Conservation (phyloP, 345 rosid species). For the Populus tremula region DNA sequence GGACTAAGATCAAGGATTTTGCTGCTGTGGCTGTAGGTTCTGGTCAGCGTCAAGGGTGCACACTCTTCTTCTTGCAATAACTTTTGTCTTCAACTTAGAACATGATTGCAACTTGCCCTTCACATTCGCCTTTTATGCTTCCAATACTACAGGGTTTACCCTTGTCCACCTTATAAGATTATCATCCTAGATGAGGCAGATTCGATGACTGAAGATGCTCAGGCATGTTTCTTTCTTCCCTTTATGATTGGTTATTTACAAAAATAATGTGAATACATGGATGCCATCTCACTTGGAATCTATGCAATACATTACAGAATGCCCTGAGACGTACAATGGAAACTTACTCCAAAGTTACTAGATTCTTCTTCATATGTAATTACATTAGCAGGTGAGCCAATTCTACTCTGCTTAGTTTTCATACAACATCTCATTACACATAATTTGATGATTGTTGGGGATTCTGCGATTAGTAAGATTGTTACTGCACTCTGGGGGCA, state of each 20-base stretch:
- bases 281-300: background rate
- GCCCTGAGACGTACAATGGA: constrained; percentile 98
- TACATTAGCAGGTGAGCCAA: constrained; percentile 83
- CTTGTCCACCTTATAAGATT: constrained; percentile 88
- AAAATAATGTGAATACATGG: background rate
- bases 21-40: constrained; percentile 92
- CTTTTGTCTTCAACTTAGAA: background rate
- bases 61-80: background rate
- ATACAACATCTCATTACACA: background rate
- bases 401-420: constrained; percentile 12
- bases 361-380: constrained; percentile 91
- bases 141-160: constrained; percentile 59
- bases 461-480: background rate
- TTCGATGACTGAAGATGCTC: constrained; percentile 99
- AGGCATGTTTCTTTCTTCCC: constrained; percentile 45
- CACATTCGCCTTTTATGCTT: constrained; percentile 1
- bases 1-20: constrained; percentile 92
- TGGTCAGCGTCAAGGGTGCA: constrained; percentile 65
- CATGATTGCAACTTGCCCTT: background rate
- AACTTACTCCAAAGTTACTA: constrained; percentile 89
- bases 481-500: background rate
- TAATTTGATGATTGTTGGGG: background rate
- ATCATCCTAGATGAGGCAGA: constrained; percentile 94
- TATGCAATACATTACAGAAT: constrained; percentile 43
- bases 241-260: constrained; percentile 2